Percentiles rank a stretch among this genome's conserved stretches.
These are phyloP conservation scores for Coccinonectria pachysandricola DNA, from an alignment of 2,329 filamentous ascomycete species.

Conservation along the genomic window DNA sequence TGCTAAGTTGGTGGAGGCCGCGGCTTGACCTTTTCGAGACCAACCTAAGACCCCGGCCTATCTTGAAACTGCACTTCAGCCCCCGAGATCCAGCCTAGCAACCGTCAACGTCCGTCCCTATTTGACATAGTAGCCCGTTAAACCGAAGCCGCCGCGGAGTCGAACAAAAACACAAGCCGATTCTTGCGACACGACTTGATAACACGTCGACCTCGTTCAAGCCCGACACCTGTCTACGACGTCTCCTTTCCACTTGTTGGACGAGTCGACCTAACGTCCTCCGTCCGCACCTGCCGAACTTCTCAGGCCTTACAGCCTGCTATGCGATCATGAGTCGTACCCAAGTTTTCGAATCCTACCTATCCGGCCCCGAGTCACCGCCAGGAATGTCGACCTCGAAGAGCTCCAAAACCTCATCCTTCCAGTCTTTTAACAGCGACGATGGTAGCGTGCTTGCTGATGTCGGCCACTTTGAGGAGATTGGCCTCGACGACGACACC, in stretches of 20 bases:
- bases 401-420: slow-evolving; percentile 83
- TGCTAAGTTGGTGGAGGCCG: slow-evolving; percentile 11
- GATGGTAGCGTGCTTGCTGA: slow-evolving; percentile 62
- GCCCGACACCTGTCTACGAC: slow-evolving; percentile 2
- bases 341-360: slow-evolving; percentile 19
- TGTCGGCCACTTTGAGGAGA: slow-evolving; percentile 83
- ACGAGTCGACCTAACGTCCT: slow-evolving; percentile 10
- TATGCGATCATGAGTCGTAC: slow-evolving; percentile 28
- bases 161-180: slow-evolving; percentile 12
- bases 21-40: slow-evolving; percentile 12
- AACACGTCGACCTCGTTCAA: background rate
- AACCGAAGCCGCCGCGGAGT: no score
- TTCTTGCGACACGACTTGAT: slow-evolving; percentile 3
- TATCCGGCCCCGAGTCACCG: slow-evolving; percentile 26
- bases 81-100: slow-evolving; percentile 16
- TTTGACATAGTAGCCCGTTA: no score
- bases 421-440: slow-evolving; percentile 68
- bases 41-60: slow-evolving; percentile 14
- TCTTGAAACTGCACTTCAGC: slow-evolving; percentile 18
- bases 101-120: slow-evolving; percentile 8
- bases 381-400: slow-evolving; percentile 69
- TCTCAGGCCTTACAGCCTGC: no score
- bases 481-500: slow-evolving; percentile 62
- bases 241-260: no score
- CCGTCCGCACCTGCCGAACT: slow-evolving; percentile 3